These are phyloP conservation scores for Candida pini DNA, from an alignment of 805 yeast genomes.

Conservation along the genomic window DNA sequence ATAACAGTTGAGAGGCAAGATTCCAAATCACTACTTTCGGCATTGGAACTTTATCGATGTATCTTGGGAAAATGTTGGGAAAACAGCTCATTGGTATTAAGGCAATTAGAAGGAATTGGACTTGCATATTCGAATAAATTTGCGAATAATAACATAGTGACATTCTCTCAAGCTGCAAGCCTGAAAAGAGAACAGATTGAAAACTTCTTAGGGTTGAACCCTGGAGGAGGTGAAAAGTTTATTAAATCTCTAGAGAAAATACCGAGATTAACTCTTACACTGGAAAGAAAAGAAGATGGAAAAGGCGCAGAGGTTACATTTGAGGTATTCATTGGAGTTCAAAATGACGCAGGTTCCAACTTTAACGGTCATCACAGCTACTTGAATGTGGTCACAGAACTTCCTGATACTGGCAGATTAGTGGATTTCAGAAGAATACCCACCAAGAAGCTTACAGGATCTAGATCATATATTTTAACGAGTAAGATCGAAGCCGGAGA, in stretches of 20 bases:
- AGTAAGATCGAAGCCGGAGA: constrained; percentile 13
- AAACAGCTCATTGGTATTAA: constrained; percentile 35
- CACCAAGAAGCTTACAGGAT: constrained; percentile 17
- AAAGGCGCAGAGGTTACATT: constrained; percentile 30
- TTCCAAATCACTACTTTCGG: constrained; percentile 33
- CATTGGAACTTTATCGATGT: constrained; percentile 35
- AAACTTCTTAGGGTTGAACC: constrained; percentile 2
- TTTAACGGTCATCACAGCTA: constrained; percentile 11
- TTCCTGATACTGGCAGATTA: constrained; percentile 25
- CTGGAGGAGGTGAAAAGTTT: constrained; percentile 33
- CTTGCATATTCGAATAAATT: constrained; percentile 34
- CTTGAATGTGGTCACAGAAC: constrained; percentile 9
- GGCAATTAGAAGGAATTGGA: constrained; percentile 45
- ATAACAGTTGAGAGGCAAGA: constrained; percentile 37
- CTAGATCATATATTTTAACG: constrained; percentile 25
- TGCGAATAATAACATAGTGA: constrained; percentile 28
- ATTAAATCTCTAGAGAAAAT: constrained; percentile 27
- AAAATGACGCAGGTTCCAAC: constrained; percentile 8
- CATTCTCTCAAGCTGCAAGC: constrained; percentile 26
- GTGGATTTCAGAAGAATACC: constrained; percentile 41
- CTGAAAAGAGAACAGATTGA: constrained; percentile 19
- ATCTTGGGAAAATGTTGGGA: constrained; percentile 47
- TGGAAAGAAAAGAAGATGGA: neutral
- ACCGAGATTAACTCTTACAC: constrained; percentile 31
- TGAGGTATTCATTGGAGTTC: constrained; percentile 25